phyloP scores from a whole-genome alignment of 2,329 filamentous ascomycete genomes.

The Claviceps sp. region DNA sequence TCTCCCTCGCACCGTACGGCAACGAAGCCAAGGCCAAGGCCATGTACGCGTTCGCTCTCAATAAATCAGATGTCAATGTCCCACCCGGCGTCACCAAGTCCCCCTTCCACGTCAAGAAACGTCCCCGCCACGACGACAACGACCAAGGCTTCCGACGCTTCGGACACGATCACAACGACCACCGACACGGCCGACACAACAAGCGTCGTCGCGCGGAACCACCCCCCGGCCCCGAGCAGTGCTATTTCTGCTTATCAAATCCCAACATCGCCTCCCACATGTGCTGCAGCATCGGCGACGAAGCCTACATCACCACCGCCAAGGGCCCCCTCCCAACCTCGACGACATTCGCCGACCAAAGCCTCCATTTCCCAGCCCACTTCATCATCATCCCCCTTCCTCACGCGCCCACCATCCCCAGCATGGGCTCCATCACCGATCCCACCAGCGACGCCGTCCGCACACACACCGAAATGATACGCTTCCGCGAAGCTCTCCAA shows the following conservation, averaged over 20 bases:
- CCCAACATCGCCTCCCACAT: slow-evolving; percentile 74
- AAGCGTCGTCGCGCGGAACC: slow-evolving; percentile 37
- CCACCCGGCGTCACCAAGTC: slow-evolving; percentile 63
- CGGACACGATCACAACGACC: slow-evolving; percentile 29
- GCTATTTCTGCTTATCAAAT: slow-evolving; percentile 94
- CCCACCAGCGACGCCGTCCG: slow-evolving; percentile 40
- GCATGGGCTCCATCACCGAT: slow-evolving; percentile 43
- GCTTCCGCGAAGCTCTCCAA: slow-evolving; percentile 65
- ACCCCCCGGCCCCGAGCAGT: slow-evolving; percentile 60
- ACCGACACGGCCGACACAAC: slow-evolving; percentile 28
- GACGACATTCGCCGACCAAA: slow-evolving; percentile 49
- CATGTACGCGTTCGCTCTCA: slow-evolving; percentile 65
- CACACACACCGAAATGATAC: slow-evolving; percentile 69
- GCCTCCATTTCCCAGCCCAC: slow-evolving; percentile 67
- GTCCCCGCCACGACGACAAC: slow-evolving; percentile 28
- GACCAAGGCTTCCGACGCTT: slow-evolving; percentile 41
- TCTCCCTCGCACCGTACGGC: slow-evolving; percentile 70
- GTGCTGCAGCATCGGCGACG: slow-evolving; percentile 76
- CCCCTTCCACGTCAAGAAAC: slow-evolving; percentile 56
- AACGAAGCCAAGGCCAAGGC: slow-evolving; percentile 68
- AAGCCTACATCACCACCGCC: slow-evolving; percentile 79
- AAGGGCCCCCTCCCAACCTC: slow-evolving; percentile 74
- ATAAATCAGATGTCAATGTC: slow-evolving; percentile 48
- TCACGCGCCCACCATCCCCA: slow-evolving; percentile 62
- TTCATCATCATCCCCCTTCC: slow-evolving; percentile 82